Evolutionary conservation across 2,329 filamentous ascomycete genomes (phyloP), one percentile per base, ranked within the genome.

Genomic region (Beauveria bassiana): DNA sequence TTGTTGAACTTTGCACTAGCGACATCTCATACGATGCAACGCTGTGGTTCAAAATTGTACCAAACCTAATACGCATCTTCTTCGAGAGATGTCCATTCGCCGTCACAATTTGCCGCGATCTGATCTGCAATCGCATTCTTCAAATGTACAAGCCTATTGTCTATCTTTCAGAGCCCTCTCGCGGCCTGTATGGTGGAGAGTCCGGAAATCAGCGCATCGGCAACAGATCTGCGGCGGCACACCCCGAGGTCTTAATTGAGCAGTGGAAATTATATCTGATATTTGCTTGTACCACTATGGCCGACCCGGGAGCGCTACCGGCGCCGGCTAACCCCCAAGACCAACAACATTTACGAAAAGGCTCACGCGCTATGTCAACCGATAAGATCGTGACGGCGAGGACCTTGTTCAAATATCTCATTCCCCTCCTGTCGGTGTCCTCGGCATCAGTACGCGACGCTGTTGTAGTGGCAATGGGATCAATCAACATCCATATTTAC

Each of bases 241-340:
- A 92, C 20, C 90, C 93, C 0, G 92, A 96, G 68, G 86, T 96
- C 24, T 81, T 97, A 62, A 86, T 99, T 62, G 96, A 98, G 73
- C 95, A 99, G 72, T 99, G 93, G 93, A 98, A 97, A 74, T 79
- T 98, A 2, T 98, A 98, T 72, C 81, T 99, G 28, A 93, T 97
- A 61, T 97, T 99, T 76, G 95, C 93, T 10, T 99, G 96, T 74
- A 96, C 93, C 10, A 98, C 95, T 0, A 80, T 99, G 61, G 93
- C 90, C 43, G 95, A 95, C 66, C 84, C 91, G 10, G 91, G 91
- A 10, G 85, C 79, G 61, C 80, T 81, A 24, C 71, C 69, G 16
- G 51, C 56, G 22, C 62, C 66, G 42, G 70, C 61, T 20, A 65
- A 71, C 1, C 66, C 73, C 3, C 84, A 86, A 61, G 79, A 87